Evolutionary conservation across 1,139 yeast species (phyloP).

Genomic region (Candida labiduridarum): DNA sequence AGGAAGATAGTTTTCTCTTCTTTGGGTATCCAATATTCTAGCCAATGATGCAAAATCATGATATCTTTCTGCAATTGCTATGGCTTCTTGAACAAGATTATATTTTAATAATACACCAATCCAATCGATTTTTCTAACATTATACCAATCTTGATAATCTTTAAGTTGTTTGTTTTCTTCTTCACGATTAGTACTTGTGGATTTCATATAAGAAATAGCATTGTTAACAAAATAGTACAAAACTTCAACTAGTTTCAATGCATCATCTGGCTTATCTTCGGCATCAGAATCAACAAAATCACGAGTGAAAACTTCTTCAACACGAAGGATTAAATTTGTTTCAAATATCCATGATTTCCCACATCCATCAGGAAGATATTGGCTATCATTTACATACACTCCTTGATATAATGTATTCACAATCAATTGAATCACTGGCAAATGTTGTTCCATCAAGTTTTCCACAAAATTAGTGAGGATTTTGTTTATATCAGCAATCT

Average conservation of each 20-base stretch:
- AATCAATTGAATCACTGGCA: conserved; percentile 33
- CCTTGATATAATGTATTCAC: conserved; percentile 43
- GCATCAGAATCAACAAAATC: conserved; percentile 19
- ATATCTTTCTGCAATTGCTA: conserved; percentile 67
- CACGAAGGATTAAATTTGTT: conserved; percentile 32
- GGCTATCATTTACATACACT: conserved; percentile 46
- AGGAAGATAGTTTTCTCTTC: conserved; percentile 22
- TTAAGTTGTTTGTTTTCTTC: conserved; percentile 14
- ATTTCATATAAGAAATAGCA: conserved; percentile 41
- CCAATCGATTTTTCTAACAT: conserved; percentile 46
- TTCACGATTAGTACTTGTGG: conserved; percentile 14
- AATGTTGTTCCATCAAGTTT: conserved; percentile 20
- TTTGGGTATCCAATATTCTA: conserved; percentile 59
- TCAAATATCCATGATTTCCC: conserved; percentile 45
- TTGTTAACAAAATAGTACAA: conserved; percentile 41
- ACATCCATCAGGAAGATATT: conserved; percentile 27
- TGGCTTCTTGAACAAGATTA: conserved; percentile 54
- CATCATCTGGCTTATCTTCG: conserved; percentile 18
- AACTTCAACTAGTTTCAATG: conserved; percentile 28
- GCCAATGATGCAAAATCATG: conserved; percentile 68
- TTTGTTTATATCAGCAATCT: conserved; percentile 34
- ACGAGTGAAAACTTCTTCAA: conserved; percentile 35
- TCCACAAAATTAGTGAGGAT: conserved; percentile 38
- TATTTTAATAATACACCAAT: conserved; percentile 51
- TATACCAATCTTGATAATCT: conserved; percentile 41